These are phyloP conservation scores for Athelia sp. DNA, from an alignment of 1,284 basidiomycete species.

Conservation along the genomic window DNA sequence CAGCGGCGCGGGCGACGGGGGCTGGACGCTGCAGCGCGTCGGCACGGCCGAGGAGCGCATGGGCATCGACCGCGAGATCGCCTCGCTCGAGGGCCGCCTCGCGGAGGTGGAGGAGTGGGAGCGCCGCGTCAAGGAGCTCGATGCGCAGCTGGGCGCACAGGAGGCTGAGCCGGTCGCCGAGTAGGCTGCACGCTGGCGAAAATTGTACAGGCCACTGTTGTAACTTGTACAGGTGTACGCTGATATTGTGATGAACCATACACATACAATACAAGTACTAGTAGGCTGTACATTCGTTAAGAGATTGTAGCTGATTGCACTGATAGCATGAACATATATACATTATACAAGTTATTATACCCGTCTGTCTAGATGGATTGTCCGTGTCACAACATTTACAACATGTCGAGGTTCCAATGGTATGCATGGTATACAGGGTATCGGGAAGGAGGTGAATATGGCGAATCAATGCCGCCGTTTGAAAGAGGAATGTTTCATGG, in stretches of 20 bases:
- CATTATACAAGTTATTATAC: no score
- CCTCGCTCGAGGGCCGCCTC: conserved; percentile 58
- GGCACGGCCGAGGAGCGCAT: conserved; percentile 73
- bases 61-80: conserved; percentile 70
- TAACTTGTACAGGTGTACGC: no score
- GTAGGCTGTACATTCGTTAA: no score
- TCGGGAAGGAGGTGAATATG: neutral
- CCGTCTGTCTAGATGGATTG: no score
- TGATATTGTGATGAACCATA: no score
- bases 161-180: neutral
- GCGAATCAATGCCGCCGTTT: neutral
- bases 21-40: conserved; percentile 69
- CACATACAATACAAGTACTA: no score
- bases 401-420: neutral
- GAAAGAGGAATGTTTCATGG: neutral
- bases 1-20: conserved; percentile 55
- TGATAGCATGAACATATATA: no score
- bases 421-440: neutral
- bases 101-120: conserved; percentile 68
- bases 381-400: neutral
- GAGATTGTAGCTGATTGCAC: no score
- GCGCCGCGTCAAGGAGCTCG: conserved; percentile 51
- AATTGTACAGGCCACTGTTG: no score
- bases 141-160: conserved; percentile 32
- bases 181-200: no score